Percentiles rank a stretch among this genome's conserved stretches.
phyloP scores from a whole-genome alignment of 805 yeast genomes.

The Ogataea chonburiensis region DNA sequence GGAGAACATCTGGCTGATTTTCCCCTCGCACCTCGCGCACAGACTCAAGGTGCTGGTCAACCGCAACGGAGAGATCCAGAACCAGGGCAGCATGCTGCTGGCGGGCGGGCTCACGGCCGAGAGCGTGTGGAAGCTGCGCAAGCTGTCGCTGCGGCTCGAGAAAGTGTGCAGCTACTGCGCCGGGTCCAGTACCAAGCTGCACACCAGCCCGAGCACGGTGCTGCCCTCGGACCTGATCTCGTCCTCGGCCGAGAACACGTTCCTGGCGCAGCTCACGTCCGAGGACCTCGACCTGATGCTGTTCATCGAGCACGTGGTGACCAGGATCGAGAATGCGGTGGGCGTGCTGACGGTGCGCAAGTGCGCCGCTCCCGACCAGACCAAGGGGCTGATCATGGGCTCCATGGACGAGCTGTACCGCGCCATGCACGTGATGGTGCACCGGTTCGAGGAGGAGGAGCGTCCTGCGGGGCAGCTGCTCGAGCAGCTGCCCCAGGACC shows the following conservation, averaged over 20 bases:
- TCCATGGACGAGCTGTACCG: conserved; percentile 27
- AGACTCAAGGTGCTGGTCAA: conserved; percentile 47
- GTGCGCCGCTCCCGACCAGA: conserved; percentile 12
- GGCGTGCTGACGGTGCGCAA: conserved; percentile 45
- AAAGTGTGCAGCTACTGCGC: conserved; percentile 50
- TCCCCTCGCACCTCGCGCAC: conserved; percentile 62
- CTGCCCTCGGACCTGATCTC: conserved; percentile 19
- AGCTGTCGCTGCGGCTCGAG: conserved; percentile 57
- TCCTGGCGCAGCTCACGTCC: conserved; percentile 15
- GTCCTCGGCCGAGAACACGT: conserved; percentile 19
- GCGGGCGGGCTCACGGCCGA: conserved; percentile 33
- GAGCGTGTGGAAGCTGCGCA: conserved; percentile 42
- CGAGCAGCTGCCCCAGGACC: conserved; percentile 2
- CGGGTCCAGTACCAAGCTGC: conserved; percentile 26
- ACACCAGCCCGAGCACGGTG: neutral
- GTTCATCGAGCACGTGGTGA: conserved; percentile 61
- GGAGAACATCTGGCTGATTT: conserved; percentile 76
- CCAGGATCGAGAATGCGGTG: conserved; percentile 65
- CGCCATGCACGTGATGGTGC: conserved; percentile 8
- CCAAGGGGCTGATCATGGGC: conserved; percentile 11
- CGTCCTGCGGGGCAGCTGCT: neutral
- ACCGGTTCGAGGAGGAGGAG: conserved; percentile 2
- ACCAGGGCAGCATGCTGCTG: conserved; percentile 25
- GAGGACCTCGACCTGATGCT: conserved; percentile 47
- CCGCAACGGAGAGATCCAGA: conserved; percentile 35